Percentiles rank a stretch among this genome's conserved stretches.
phyloP scores from a whole-genome alignment of 345 rosid genomes.

The Murraya paniculata region DNA sequence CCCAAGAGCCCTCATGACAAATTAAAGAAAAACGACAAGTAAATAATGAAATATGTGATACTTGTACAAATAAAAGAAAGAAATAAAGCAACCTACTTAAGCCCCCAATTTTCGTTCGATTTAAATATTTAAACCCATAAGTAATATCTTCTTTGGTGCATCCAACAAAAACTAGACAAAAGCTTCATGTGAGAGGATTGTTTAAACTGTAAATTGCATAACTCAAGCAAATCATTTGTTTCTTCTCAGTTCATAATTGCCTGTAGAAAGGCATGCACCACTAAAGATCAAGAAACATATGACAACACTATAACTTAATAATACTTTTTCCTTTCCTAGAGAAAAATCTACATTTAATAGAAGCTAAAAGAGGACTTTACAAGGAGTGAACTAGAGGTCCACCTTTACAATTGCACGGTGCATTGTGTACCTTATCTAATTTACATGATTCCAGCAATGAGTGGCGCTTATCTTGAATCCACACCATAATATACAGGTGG shows the following conservation, averaged over 20 bases:
- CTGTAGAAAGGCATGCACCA: not conserved
- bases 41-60: not conserved
- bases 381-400: not conserved
- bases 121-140: not conserved
- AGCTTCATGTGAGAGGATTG: not conserved
- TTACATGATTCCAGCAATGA: conserved; percentile 90
- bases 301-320: not conserved
- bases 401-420: not conserved
- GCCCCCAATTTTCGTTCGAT: not conserved
- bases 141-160: not conserved
- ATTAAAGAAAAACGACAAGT: not conserved
- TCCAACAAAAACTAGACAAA: conserved; percentile 2
- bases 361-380: not conserved
- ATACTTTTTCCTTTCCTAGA: not conserved
- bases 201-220: not conserved
- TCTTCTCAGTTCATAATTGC: conserved; percentile 4
- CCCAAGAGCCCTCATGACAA: not conserved
- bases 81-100: not conserved
- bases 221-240: not conserved
- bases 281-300: not conserved
- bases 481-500: conserved; percentile 86
- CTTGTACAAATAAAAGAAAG: not conserved
- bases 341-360: not conserved
- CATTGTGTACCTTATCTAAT: conserved; percentile 73
- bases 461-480: conserved; percentile 96